These are phyloP conservation scores for Meripilus lineatus DNA, from an alignment of 1,284 basidiomycete species.

Conservation along the genomic window DNA sequence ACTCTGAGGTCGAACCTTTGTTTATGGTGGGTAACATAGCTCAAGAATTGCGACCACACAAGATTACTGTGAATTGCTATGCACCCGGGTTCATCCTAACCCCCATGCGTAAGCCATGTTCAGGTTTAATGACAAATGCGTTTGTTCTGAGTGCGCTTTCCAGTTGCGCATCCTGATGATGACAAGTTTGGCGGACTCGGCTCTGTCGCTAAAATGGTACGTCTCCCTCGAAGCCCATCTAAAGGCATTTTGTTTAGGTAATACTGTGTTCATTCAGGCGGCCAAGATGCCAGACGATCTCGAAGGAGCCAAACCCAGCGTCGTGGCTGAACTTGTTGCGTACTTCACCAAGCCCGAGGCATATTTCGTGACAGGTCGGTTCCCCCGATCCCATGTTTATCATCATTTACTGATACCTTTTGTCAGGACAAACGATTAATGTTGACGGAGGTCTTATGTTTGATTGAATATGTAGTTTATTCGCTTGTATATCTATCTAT, in stretches of 20 bases:
- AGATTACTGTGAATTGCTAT: slow-evolving; percentile 24
- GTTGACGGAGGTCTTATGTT: slow-evolving; percentile 19
- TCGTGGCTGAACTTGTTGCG: slow-evolving; percentile 19
- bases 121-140: not conserved
- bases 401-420: not conserved
- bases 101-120: slow-evolving; percentile 15
- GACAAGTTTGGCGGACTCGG: slow-evolving; percentile 17
- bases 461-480: no score
- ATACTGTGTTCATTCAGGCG: slow-evolving; percentile 6
- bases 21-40: no score
- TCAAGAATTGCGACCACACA: slow-evolving; percentile 15
- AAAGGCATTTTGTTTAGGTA: not conserved
- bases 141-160: no score
- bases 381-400: not conserved
- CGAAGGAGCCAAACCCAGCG: slow-evolving; percentile 11
- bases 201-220: slow-evolving; percentile 16
- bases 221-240: not conserved
- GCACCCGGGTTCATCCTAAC: slow-evolving; percentile 21
- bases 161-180: slow-evolving; percentile 18
- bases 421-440: slow-evolving; percentile 18
- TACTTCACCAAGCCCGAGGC: slow-evolving; percentile 21
- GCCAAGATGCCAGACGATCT: slow-evolving; percentile 9
- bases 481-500: no score
- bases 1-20: no score
- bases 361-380: slow-evolving; percentile 19